Base-by-base conservation (phyloP, 371 early-diverging fungal genomes). In the Actinomortierella wolfii region DNA sequence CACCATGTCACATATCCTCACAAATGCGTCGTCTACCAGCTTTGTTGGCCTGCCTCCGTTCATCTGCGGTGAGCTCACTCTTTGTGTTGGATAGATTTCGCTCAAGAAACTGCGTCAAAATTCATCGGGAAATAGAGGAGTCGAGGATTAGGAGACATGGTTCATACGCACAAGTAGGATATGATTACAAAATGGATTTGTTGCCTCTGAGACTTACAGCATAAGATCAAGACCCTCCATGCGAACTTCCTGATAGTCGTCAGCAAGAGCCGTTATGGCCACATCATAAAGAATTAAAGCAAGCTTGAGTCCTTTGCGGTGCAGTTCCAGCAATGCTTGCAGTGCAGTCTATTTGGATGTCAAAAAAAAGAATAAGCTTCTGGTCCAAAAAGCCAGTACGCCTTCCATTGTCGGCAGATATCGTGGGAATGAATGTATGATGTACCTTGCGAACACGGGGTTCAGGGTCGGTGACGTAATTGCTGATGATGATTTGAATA, bases 21-120 rank as follows among this genome's bases (percentile, higher is more conserved):
- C 82, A 61, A 92, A 92, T 9, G 92, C 89, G 63, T 90, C 91
- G 63, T 92, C 90, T 4, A 86, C 84, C 15, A 91, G 60, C n/a
- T 89, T 77, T 13, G 86, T 80, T 13, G 81, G 80, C 46, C 87
- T 86, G 9, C 77, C 46, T 18, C 78, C 57, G 17, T 76, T 67
- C 7, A 50, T 63, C 24, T 77, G 68, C 5, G 78, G 81, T n/a
- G 79, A 59, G 54, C 78, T 76, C 54, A 82, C 76, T 15, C 64
- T 70, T 52, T 80, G 79, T 8, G 83, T 77, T 0, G 84, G 82
- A 56, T 84, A 84, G 7, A 83, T 58, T 11, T 77, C 68, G 53
- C 83, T 81, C 51, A 86, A 51, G 1, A 79, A 73, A 28, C 80
- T 82, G 49, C 49, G 48, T 39, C 1, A 23, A 20, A 42, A 26